phyloP scores from a whole-genome alignment of 139 green algal species.

The Chlorella sp. region DNA sequence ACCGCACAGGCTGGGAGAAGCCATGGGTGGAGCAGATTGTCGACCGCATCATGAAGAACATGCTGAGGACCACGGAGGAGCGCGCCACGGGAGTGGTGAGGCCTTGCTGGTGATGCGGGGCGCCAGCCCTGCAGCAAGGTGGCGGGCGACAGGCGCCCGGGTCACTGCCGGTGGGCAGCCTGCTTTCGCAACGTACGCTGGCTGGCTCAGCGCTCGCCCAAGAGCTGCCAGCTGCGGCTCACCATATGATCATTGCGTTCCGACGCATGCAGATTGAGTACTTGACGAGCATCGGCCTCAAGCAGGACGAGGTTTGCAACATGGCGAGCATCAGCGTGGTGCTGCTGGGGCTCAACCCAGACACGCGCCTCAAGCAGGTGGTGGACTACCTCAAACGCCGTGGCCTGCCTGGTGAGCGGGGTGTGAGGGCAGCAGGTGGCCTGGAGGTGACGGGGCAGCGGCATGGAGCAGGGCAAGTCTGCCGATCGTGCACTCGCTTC shows the following conservation, averaged over 20 bases:
- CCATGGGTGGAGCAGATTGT: conserved; percentile 59
- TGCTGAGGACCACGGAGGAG: conserved; percentile 52
- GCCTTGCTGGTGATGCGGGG: too few relatives aligned
- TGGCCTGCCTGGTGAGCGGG: conserved; percentile 30
- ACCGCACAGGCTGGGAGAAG: conserved; percentile 65
- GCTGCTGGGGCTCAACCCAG: conserved; percentile 53
- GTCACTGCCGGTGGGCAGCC: too few relatives aligned
- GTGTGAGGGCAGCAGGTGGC: neutral
- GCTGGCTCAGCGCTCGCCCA: too few relatives aligned
- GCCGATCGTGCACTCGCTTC: too few relatives aligned
- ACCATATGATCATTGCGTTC: too few relatives aligned
- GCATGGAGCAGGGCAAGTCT: too few relatives aligned
- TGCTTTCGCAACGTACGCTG: too few relatives aligned
- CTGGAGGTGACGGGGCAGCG: neutral
- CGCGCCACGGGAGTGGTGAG: conserved; percentile 46
- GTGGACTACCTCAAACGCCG: conserved; percentile 46
- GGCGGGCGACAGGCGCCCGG: too few relatives aligned
- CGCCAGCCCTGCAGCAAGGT: too few relatives aligned
- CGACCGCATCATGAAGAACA: conserved; percentile 59
- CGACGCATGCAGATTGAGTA: conserved; percentile 46
- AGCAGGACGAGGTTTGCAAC: conserved; percentile 60
- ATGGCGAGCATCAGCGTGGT: conserved; percentile 58
- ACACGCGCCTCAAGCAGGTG: conserved; percentile 37
- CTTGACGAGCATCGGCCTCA: conserved; percentile 38
- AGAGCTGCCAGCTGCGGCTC: too few relatives aligned